Percentiles rank a stretch among this genome's conserved stretches.
Conservation (phyloP, 2,329 filamentous ascomycete genomes). For the Fusarium sororula region DNA sequence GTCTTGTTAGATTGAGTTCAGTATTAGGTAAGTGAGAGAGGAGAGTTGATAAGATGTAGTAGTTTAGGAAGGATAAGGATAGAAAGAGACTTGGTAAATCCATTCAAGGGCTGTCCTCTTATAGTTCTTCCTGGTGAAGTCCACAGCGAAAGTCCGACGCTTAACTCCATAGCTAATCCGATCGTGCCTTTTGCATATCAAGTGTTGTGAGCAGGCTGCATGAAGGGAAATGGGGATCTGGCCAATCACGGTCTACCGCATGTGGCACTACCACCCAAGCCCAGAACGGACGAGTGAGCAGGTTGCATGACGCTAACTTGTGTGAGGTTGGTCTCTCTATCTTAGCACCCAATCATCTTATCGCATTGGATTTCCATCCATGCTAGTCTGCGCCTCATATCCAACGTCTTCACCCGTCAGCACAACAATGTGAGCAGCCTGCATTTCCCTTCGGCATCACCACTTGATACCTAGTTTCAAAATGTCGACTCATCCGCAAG, state of each 20-base stretch:
- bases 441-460: slow-evolving; percentile 5
- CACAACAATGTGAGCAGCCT: slow-evolving; percentile 41
- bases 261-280: not conserved
- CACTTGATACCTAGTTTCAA: not conserved
- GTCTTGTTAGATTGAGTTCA: not conserved
- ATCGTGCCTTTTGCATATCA: not conserved
- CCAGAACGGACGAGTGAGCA: slow-evolving; percentile 11
- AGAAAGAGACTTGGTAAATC: too few species aligned
- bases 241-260: not conserved
- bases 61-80: not conserved
- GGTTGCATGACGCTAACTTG: slow-evolving; percentile 6
- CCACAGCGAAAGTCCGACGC: not conserved
- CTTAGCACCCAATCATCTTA: not conserved
- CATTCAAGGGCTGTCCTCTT: not conserved
- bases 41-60: not conserved
- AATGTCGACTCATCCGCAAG: not conserved
- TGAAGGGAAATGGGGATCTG: not conserved
- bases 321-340: too few species aligned
- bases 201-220: slow-evolving; percentile 12
- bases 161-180: not conserved
- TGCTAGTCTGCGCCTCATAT: slow-evolving; percentile 10
- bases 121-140: not conserved
- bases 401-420: not conserved
- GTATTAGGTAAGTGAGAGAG: too few species aligned
- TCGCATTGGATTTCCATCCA: not conserved